Evolutionary conservation across 495 filamentous ascomycete genomes (phyloP).

Genomic region (Paragyromitra xinjiangensis): DNA sequence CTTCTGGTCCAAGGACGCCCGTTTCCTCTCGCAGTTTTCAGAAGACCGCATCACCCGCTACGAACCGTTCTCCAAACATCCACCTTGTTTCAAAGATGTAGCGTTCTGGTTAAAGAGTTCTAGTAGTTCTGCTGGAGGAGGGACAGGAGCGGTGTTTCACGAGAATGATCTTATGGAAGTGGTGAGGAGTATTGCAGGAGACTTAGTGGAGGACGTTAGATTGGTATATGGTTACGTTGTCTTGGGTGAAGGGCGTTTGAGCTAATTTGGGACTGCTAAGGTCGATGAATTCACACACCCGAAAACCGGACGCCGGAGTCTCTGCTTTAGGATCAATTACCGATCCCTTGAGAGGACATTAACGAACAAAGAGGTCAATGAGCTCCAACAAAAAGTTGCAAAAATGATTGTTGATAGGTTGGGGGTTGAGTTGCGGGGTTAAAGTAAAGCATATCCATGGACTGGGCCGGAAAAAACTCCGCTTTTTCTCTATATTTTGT

Average conservation of each 20-base stretch:
- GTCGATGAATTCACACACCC: slow-evolving; percentile 89
- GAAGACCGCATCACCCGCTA: slow-evolving; percentile 70
- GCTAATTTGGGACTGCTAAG: slow-evolving; percentile 23
- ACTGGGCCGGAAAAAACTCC: background rate
- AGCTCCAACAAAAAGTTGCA: slow-evolving; percentile 73
- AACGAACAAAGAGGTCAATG: slow-evolving; percentile 79
- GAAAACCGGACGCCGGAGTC: slow-evolving; percentile 79
- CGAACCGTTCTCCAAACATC: slow-evolving; percentile 86
- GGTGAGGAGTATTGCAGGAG: slow-evolving; percentile 78
- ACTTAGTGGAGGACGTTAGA: slow-evolving; percentile 84
- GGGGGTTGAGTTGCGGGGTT: slow-evolving; percentile 77
- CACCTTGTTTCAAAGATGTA: slow-evolving; percentile 86
- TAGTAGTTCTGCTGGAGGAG: slow-evolving; percentile 66
- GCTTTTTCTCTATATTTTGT: slow-evolving; percentile 1
- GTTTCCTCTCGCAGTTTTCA: slow-evolving; percentile 83
- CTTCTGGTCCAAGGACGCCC: slow-evolving; percentile 87
- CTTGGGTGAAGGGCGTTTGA: background rate
- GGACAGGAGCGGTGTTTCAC: slow-evolving; percentile 69
- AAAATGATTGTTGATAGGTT: slow-evolving; percentile 70
- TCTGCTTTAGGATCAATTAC: slow-evolving; percentile 94
- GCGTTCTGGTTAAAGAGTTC: slow-evolving; percentile 84
- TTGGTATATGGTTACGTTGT: slow-evolving; percentile 58
- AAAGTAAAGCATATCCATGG: slow-evolving; percentile 1
- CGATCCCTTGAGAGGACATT: slow-evolving; percentile 87
- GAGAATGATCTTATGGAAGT: slow-evolving; percentile 98